Percentiles rank a stretch among this genome's conserved stretches.
Evolutionary conservation across 352 stramenopile species (phyloP).

Genomic region (Globisporangium cederbergense): DNA sequence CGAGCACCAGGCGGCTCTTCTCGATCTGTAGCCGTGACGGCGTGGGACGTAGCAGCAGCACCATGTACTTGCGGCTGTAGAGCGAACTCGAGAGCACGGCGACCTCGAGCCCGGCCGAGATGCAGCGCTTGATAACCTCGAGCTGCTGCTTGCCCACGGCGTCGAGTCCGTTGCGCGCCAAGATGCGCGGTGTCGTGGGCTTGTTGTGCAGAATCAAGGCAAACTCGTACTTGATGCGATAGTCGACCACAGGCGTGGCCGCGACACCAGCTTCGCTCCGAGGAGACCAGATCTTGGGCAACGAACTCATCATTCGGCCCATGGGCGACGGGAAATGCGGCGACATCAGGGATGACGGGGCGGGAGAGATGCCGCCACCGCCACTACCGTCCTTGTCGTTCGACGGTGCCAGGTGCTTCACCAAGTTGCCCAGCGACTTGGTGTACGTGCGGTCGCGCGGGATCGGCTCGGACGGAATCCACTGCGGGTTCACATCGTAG

Average conservation of each 20-base stretch:
- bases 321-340: constrained; percentile 44
- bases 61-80: constrained; percentile 81
- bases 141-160: constrained; percentile 68
- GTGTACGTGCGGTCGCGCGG: constrained; percentile 67
- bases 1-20: constrained; percentile 73
- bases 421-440: constrained; percentile 73
- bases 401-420: constrained; percentile 72
- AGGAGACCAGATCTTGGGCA: constrained; percentile 74
- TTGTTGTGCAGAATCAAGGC: constrained; percentile 83
- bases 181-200: constrained; percentile 64
- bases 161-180: constrained; percentile 73
- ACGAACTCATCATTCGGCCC: constrained; percentile 33
- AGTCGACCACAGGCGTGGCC: constrained; percentile 33
- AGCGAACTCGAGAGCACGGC: constrained; percentile 78
- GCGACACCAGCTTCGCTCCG: constrained; percentile 42
- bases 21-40: constrained; percentile 66
- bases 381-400: constrained; percentile 21
- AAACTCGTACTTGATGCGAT: constrained; percentile 83
- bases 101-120: constrained; percentile 69
- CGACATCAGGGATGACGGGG: constrained; percentile 21
- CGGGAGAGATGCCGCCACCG: background rate
- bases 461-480: constrained; percentile 21
- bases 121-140: constrained; percentile 73
- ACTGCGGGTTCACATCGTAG: constrained; percentile 32
- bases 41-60: constrained; percentile 64